These are phyloP conservation scores for Sporopachydermia lactativora DNA, from an alignment of 805 yeast genomes.

Conservation along the genomic window DNA sequence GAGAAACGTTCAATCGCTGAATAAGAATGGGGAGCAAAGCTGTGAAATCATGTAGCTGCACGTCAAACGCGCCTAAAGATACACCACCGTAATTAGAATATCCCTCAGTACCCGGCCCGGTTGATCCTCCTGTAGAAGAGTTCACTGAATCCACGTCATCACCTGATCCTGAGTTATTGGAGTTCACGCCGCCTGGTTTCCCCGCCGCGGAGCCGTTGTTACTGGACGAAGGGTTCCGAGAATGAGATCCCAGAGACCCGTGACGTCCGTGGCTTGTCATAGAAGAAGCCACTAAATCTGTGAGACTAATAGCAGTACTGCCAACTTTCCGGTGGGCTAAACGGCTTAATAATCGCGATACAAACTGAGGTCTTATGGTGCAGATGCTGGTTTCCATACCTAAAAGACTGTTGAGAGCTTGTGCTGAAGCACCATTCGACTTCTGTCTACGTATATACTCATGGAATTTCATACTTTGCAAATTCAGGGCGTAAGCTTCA, in stretches of 20 bases:
- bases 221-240: background rate
- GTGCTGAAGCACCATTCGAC: background rate
- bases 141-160: too few relatives aligned
- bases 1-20: background rate
- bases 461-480: slow-evolving; percentile 1
- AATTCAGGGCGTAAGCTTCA: background rate
- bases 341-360: background rate
- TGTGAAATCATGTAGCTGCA: background rate
- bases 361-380: background rate
- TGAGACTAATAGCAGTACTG: background rate
- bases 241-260: background rate
- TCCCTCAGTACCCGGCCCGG: background rate
- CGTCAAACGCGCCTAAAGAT: background rate
- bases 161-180: background rate
- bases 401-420: background rate
- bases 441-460: background rate
- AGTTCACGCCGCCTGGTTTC: too few relatives aligned
- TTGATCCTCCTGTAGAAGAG: background rate
- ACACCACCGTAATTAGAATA: background rate
- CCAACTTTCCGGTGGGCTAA: background rate
- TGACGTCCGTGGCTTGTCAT: background rate
- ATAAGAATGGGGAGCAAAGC: background rate
- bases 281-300: background rate
- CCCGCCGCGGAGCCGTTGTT: background rate
- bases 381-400: background rate